Evolutionary conservation across 306 rosid species (phyloP).

Genomic region (Trifolium pratense): DNA sequence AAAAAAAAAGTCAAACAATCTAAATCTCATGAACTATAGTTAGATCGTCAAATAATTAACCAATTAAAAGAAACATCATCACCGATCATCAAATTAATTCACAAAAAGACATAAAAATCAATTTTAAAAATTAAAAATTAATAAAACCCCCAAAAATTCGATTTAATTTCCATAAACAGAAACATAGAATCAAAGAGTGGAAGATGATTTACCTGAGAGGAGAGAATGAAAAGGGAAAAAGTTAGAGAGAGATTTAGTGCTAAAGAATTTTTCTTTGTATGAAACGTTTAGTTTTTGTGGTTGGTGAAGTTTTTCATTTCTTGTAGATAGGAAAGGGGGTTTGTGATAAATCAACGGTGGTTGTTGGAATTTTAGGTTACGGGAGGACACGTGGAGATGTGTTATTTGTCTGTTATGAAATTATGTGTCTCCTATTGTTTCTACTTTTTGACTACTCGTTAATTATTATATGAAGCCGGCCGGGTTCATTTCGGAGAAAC

Average conservation of each 20-base stretch:
- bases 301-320: slow-evolving; percentile 4
- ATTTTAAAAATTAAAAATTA: not conserved
- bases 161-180: not conserved
- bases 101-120: not conserved
- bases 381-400: slow-evolving; percentile 34
- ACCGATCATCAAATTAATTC: slow-evolving; percentile 29
- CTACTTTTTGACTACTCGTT: slow-evolving; percentile 2
- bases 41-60: slow-evolving; percentile 31
- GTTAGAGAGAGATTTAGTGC: slow-evolving; percentile 15
- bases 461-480: not conserved
- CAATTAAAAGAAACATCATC: slow-evolving; percentile 23
- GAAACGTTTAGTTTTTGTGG: slow-evolving; percentile 18
- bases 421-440: not conserved
- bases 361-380: not conserved
- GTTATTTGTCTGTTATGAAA: slow-evolving; percentile 25
- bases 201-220: slow-evolving; percentile 4
- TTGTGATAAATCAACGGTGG: slow-evolving; percentile 21
- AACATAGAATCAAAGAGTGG: not conserved
- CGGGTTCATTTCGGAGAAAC: slow-evolving; percentile 7
- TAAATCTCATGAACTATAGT: not conserved
- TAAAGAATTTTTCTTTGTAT: slow-evolving; percentile 22
- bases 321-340: not conserved
- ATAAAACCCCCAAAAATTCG: not conserved
- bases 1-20: slow-evolving; percentile 29
- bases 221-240: not conserved